Base-by-base conservation (phyloP, 2,329 filamentous ascomycete species). In the Beauveria brongniartii region DNA sequence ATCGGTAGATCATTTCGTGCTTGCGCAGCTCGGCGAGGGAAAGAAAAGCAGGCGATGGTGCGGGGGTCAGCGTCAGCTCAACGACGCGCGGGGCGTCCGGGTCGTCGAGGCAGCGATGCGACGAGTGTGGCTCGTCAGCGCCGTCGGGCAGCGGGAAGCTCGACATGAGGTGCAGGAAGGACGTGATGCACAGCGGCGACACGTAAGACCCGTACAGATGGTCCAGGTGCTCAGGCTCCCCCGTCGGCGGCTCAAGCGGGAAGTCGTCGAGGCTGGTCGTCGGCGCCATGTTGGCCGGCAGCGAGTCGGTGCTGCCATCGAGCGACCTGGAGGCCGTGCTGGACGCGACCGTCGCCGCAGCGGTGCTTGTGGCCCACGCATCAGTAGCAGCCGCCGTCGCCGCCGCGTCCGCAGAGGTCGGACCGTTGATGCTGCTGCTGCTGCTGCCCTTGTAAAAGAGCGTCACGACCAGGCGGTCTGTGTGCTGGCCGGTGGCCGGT, bases 1-100 rank as follows among this genome's bases (percentile, higher is more conserved):
- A 95, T 20, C 86, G 82, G 77, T 90, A 91, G 62, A 96, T 86
- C 63, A 86, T 84, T 75, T 93, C 90, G 72, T 95, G 88, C 69
- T 89, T 89, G 64, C 90, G 83, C 67, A 95, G 77, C 66, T 92
- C 89, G 3, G 80, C 77, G 20, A 93, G 69, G 68, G 85, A 77
- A 68, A 90, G 74, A 73, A 89, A 90, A 67, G 84, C 81, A 2
- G 80, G 76, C 10, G 81, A 78, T 1, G 84, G 85, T 0, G 81
- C 80, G 0, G 87, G 83, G 1, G 82, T 81, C 57, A 90, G 78
- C 0, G 81, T 82, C 54, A 89, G 73, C 73, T 90, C 87, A 58
- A 89, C 86, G 18, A 90, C 83, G 26, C 79, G 77, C 1, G 87
- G 86, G 60, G 82, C 79, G 46, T 79, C 77, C 43, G 78, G 78